These are phyloP conservation scores for Aspergillus japonicus DNA, from an alignment of 2,329 filamentous ascomycete species.

Conservation along the genomic window DNA sequence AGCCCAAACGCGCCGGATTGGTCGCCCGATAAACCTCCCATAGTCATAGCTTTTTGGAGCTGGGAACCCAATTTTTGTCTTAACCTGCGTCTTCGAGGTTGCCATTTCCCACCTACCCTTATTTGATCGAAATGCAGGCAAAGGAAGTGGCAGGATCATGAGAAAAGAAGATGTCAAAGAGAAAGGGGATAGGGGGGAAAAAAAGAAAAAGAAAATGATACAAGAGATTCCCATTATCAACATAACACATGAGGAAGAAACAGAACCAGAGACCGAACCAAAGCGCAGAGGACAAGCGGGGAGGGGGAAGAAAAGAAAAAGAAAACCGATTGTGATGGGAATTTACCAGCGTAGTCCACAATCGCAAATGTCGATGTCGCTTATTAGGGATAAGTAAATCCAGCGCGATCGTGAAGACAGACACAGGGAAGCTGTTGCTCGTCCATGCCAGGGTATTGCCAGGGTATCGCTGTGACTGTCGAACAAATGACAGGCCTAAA, in stretches of 20 bases:
- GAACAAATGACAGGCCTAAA: neutral
- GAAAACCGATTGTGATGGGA: slow-evolving; percentile 13
- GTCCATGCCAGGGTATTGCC: slow-evolving; percentile 1
- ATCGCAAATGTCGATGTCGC: slow-evolving; percentile 8
- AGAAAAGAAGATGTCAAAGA: neutral
- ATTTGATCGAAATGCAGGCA: slow-evolving; percentile 7
- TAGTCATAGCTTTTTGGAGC: slow-evolving; percentile 14
- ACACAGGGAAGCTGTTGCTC: slow-evolving; percentile 5
- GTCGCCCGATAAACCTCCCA: slow-evolving; percentile 5
- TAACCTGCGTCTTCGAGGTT: slow-evolving; percentile 9
- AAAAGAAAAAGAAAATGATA: slow-evolving; percentile 11
- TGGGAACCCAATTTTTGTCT: slow-evolving; percentile 16
- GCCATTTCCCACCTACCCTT: slow-evolving; percentile 8
- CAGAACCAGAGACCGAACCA: slow-evolving; percentile 13
- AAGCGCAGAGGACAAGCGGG: neutral
- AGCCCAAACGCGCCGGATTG: neutral
- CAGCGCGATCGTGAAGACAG: slow-evolving; percentile 11
- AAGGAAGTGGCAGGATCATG: slow-evolving; percentile 12
- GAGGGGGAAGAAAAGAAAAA: slow-evolving; percentile 6
- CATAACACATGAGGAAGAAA: slow-evolving; percentile 19
- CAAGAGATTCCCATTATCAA: slow-evolving; percentile 18
- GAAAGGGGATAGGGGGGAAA: slow-evolving; percentile 12
- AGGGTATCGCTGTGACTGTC: neutral
- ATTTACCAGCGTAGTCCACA: slow-evolving; percentile 14
- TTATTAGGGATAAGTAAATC: slow-evolving; percentile 7